Percentiles rank a stretch among this genome's conserved stretches.
phyloP scores from a whole-genome alignment of 805 yeast species.

The Myxozyma sirexii region DNA sequence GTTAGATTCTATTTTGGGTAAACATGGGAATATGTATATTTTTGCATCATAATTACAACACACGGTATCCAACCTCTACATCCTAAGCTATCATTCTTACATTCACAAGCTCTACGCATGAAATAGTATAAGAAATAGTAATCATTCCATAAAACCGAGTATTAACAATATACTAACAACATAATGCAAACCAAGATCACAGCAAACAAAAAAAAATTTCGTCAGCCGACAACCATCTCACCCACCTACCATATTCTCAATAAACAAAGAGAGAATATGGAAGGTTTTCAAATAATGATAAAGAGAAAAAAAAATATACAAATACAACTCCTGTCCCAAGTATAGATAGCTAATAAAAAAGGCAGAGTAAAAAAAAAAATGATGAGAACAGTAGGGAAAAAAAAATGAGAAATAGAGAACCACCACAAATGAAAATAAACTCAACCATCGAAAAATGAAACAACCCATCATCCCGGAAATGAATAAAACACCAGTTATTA shows the following conservation, averaged over 20 bases:
- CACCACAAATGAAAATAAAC: background rate
- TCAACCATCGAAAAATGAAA: too few relatives aligned
- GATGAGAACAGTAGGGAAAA: background rate
- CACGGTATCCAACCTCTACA: too few relatives aligned
- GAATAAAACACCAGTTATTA: background rate
- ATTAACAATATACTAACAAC: background rate
- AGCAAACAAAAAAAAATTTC: background rate
- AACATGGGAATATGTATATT: too few relatives aligned
- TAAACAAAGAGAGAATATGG: too few relatives aligned
- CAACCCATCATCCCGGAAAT: too few relatives aligned
- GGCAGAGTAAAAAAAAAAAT: background rate
- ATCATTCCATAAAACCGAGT: background rate
- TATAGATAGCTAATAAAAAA: background rate
- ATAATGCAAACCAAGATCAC: background rate
- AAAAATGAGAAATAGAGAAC: background rate
- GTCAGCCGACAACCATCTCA: background rate
- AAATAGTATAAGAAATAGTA: too few relatives aligned
- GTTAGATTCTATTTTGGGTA: conserved; percentile 47
- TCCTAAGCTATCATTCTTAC: too few relatives aligned
- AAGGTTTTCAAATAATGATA: too few relatives aligned
- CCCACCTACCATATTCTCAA: too few relatives aligned
- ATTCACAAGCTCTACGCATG: too few relatives aligned
- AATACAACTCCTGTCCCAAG: conserved; percentile 7
- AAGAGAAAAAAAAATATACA: background rate
- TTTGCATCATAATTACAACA: too few relatives aligned